These are phyloP conservation scores for Cydonia oblonga DNA, from an alignment of 331 rosid species.

Conservation along the genomic window DNA sequence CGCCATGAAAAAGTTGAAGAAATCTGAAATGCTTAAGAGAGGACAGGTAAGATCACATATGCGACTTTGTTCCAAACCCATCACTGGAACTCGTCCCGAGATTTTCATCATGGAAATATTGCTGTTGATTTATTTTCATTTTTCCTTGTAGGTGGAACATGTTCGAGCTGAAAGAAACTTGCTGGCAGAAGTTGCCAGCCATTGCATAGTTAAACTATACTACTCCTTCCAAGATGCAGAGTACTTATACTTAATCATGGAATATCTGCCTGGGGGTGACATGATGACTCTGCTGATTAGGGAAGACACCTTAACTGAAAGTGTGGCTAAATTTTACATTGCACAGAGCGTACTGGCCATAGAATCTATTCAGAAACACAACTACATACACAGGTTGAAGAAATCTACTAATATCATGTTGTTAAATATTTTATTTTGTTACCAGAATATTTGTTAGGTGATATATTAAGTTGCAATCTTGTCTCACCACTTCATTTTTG, in stretches of 20 bases:
- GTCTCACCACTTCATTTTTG: slow-evolving; percentile 14
- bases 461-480: slow-evolving; percentile 5
- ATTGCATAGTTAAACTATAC: slow-evolving; percentile 95
- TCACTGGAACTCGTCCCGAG: neutral
- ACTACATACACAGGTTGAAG: slow-evolving; percentile 88
- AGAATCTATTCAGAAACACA: slow-evolving; percentile 92
- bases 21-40: slow-evolving; percentile 94
- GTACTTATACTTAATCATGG: slow-evolving; percentile 88
- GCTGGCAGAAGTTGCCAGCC: slow-evolving; percentile 98
- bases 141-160: slow-evolving; percentile 69
- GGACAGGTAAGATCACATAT: slow-evolving; percentile 67
- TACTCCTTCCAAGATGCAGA: slow-evolving; percentile 97
- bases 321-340: slow-evolving; percentile 80
- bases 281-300: slow-evolving; percentile 94
- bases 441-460: slow-evolving; percentile 1
- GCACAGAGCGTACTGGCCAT: slow-evolving; percentile 97
- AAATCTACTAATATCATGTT: slow-evolving; percentile 1
- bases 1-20: slow-evolving; percentile 98
- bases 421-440: slow-evolving; percentile 3
- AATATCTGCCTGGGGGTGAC: slow-evolving; percentile 99
- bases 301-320: slow-evolving; percentile 86
- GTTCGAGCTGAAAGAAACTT: slow-evolving; percentile 98
- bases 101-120: neutral
- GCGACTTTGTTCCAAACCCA: slow-evolving; percentile 4
- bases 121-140: neutral